phyloP scores from a whole-genome alignment of 2,329 filamentous ascomycete species.

The Alternaria longipes region DNA sequence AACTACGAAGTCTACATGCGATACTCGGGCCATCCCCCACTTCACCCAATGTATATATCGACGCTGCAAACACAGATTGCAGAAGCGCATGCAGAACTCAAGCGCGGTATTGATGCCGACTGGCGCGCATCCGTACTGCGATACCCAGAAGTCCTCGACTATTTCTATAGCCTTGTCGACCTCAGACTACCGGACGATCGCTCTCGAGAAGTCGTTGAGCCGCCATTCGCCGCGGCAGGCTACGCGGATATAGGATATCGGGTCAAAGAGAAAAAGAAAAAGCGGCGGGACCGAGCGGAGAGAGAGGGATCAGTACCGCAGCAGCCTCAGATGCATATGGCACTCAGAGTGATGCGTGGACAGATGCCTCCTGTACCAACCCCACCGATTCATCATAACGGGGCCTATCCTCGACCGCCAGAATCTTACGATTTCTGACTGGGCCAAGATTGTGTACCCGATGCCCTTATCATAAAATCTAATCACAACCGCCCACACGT shows the following conservation, averaged over 20 bases:
- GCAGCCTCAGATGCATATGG: slow-evolving; percentile 20
- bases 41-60: slow-evolving; percentile 53
- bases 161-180: slow-evolving; percentile 77
- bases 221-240: slow-evolving; percentile 51
- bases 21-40: slow-evolving; percentile 56
- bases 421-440: slow-evolving; percentile 32
- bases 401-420: slow-evolving; percentile 37
- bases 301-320: slow-evolving; percentile 39
- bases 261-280: slow-evolving; percentile 46
- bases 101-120: slow-evolving; percentile 79
- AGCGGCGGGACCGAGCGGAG: slow-evolving; percentile 33
- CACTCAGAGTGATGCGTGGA: slow-evolving; percentile 37
- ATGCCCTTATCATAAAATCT: not conserved
- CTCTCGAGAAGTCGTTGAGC: slow-evolving; percentile 49
- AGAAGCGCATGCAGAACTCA: slow-evolving; percentile 71
- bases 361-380: slow-evolving; percentile 46
- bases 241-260: slow-evolving; percentile 49
- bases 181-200: slow-evolving; percentile 69
- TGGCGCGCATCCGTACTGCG: slow-evolving; percentile 78
- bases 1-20: slow-evolving; percentile 59
- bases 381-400: slow-evolving; percentile 43
- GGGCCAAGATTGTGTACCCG: not conserved
- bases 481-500: not conserved
- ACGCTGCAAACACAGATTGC: slow-evolving; percentile 63
- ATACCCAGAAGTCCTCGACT: slow-evolving; percentile 82